A percentile compares a stretch with the other conserved stretches of the same genome.
These are phyloP conservation scores for Hanseniaspora lachancei DNA, from an alignment of 805 yeast genomes.

Conservation along the genomic window DNA sequence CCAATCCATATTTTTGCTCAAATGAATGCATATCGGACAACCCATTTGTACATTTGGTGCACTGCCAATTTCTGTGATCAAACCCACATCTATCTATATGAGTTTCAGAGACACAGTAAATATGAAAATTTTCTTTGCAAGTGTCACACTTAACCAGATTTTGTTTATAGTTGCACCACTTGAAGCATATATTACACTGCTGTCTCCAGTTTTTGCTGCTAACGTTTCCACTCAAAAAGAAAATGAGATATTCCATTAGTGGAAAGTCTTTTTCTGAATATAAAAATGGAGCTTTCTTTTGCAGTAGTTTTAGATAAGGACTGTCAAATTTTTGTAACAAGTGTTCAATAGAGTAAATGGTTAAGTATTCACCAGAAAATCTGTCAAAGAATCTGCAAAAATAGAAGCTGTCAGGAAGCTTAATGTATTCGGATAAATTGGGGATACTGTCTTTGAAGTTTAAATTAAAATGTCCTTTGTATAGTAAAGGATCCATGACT, in stretches of 20 bases:
- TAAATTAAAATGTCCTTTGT: conserved; percentile 4
- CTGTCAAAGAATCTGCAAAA: conserved; percentile 77
- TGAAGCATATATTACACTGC: conserved; percentile 58
- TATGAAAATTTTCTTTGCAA: conserved; percentile 59
- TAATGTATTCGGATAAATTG: conserved; percentile 37
- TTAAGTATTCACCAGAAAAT: conserved; percentile 71
- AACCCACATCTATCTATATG: neutral
- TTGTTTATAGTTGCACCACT: conserved; percentile 58
- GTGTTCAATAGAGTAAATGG: conserved; percentile 51
- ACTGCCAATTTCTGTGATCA: conserved; percentile 1
- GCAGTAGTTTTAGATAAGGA: conserved; percentile 47
- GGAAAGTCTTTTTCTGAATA: conserved; percentile 47
- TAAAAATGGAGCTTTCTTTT: conserved; percentile 56
- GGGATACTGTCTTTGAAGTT: conserved; percentile 14
- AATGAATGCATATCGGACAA: neutral
- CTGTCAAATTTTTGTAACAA: conserved; percentile 31
- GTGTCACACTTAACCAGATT: conserved; percentile 73
- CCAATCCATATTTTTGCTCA: conserved; percentile 8
- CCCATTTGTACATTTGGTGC: neutral
- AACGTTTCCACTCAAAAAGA: conserved; percentile 13
- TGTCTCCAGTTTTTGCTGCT: conserved; percentile 21
- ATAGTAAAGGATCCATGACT: neutral
- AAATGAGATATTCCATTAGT: conserved; percentile 19
- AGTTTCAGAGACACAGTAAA: conserved; percentile 38
- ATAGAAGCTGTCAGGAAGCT: conserved; percentile 60